phyloP scores from a whole-genome alignment of 2,329 filamentous ascomycete species.

The Cladosporium oxysporum region DNA sequence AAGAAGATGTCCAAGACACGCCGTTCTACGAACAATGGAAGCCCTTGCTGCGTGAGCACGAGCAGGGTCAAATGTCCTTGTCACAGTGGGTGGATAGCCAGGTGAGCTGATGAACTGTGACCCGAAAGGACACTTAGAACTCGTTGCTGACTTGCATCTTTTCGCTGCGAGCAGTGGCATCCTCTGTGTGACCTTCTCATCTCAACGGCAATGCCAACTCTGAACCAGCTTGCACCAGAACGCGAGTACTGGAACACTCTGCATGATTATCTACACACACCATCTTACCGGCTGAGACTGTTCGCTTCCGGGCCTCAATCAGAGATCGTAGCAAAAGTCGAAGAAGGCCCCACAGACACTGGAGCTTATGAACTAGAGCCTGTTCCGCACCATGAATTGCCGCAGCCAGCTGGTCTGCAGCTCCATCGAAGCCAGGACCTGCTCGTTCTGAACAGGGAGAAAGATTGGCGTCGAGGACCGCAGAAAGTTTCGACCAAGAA shows the following conservation, averaged over 20 bases:
- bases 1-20: constrained; percentile 15
- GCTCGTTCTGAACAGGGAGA: neutral
- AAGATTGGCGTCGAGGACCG: neutral
- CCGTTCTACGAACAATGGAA: constrained; percentile 20
- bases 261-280: constrained; percentile 19
- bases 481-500: neutral
- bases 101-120: neutral
- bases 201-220: neutral
- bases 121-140: neutral
- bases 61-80: neutral
- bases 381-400: neutral
- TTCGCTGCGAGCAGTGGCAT: neutral
- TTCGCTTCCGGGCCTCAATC: neutral
- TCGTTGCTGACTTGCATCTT: neutral
- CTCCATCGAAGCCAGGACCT: neutral
- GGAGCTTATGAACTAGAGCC: neutral
- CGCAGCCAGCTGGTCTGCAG: neutral
- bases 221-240: constrained; percentile 2
- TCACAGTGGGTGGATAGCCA: neutral
- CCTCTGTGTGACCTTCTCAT: neutral
- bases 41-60: constrained; percentile 10
- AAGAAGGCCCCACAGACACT: neutral
- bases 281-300: constrained; percentile 16
- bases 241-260: constrained; percentile 12
- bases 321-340: neutral